Conservation (phyloP, 2,329 filamentous ascomycete species). For the Venturia pyrina region DNA sequence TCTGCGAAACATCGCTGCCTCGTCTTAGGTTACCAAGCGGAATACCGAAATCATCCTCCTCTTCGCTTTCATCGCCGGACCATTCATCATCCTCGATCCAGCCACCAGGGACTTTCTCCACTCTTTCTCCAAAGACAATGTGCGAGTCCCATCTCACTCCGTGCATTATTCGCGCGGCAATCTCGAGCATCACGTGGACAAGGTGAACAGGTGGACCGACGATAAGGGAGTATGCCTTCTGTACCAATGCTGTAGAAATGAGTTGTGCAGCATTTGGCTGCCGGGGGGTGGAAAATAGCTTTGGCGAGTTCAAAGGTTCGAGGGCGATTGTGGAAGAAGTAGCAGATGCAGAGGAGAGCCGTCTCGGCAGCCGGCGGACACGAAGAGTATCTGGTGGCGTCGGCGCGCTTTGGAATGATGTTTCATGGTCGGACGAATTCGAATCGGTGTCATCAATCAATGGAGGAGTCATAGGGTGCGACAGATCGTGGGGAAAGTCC, state of each 20-base stretch:
- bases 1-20: conserved; percentile 4
- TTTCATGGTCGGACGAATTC: not conserved
- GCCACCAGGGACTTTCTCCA: conserved; percentile 17
- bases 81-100: conserved; percentile 36
- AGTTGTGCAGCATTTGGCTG: conserved; percentile 2
- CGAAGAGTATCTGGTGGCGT: conserved; percentile 30
- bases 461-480: conserved; percentile 33
- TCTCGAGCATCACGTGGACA: conserved; percentile 67
- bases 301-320: conserved; percentile 46
- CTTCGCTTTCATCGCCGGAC: conserved; percentile 25
- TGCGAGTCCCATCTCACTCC: conserved; percentile 25
- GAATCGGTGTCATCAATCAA: conserved; percentile 30
- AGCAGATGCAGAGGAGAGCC: not conserved
- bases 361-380: conserved; percentile 22
- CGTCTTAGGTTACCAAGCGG: conserved; percentile 24
- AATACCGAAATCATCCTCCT: conserved; percentile 50
- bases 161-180: conserved; percentile 63
- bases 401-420: conserved; percentile 26
- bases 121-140: conserved; percentile 19
- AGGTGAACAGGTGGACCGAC: conserved; percentile 73
- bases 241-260: conserved; percentile 50
- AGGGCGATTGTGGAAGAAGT: not conserved
- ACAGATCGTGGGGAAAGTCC: conserved; percentile 7
- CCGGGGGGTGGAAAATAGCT: conserved; percentile 46
- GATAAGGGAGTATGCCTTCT: conserved; percentile 67